Evolutionary conservation across 1,284 basidiomycete species (phyloP).

Genomic region (Papiliotrema flavescens): DNA sequence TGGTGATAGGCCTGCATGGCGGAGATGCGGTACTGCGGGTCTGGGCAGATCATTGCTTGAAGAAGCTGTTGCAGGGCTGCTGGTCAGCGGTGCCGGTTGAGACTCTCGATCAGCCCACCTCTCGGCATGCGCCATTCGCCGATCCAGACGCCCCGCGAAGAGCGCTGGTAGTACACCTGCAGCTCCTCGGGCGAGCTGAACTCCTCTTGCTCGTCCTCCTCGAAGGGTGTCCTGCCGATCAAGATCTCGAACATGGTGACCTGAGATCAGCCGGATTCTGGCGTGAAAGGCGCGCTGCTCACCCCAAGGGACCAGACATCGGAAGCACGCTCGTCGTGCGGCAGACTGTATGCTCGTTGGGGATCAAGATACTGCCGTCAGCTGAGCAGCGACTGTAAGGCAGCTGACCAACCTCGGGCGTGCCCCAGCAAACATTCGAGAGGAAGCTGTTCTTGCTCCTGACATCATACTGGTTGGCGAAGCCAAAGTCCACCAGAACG

Average conservation of each 20-base stretch:
- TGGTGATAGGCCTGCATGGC: slow-evolving; percentile 44
- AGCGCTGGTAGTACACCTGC: slow-evolving; percentile 76
- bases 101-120: slow-evolving; percentile 28
- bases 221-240: slow-evolving; percentile 85
- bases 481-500: slow-evolving; percentile 87
- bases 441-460: slow-evolving; percentile 61
- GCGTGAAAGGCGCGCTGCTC: slow-evolving; percentile 12
- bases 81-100: slow-evolving; percentile 1
- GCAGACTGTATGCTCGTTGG: slow-evolving; percentile 74
- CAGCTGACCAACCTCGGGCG: slow-evolving; percentile 60
- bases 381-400: neutral
- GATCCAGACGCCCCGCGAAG: slow-evolving; percentile 77
- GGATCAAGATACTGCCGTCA: slow-evolving; percentile 72
- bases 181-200: slow-evolving; percentile 75
- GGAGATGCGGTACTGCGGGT: slow-evolving; percentile 35
- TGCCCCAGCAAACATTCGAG: slow-evolving; percentile 79
- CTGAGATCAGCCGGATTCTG: slow-evolving; percentile 15
- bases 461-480: slow-evolving; percentile 66
- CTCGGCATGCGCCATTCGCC: slow-evolving; percentile 68
- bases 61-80: slow-evolving; percentile 38
- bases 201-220: slow-evolving; percentile 60
- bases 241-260: slow-evolving; percentile 90
- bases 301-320: slow-evolving; percentile 88
- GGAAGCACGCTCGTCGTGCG: slow-evolving; percentile 85
- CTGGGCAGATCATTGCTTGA: slow-evolving; percentile 41